Base-by-base conservation (phyloP, 176 grass and related monocot species). In the Oryza australiensis region DNA sequence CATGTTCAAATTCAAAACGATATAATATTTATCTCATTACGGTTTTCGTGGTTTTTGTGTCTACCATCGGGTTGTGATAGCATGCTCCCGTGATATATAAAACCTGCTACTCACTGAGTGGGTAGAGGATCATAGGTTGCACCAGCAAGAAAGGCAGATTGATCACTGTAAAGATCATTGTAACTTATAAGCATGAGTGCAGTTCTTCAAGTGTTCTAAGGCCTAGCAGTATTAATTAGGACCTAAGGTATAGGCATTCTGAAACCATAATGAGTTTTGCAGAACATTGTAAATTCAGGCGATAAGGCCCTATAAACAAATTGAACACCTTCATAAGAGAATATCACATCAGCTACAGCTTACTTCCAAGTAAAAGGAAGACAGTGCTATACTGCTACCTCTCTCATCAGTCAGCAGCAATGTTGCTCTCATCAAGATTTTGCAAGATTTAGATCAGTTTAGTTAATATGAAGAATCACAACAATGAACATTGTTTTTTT, bases 161-260 rank as follows among this genome's bases (percentile, higher is more conserved):
- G 7, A 37, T 37, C 34, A 69, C 22, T 70, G 60, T 57, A 40
- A 62, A 79, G 29, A 72, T 35, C 28, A 57, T 6, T 34, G 67
- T 3, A 68, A 2, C 16, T 43, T 26, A 46, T 43, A 75, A 51
- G 35, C 85, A 81, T 86, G 70, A 20, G 33, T 62, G 70, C 35
- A 69, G 26, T 30, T 70, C 14, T 62, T 76, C 64, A 68, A 82
- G 78, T 87, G 71, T 64, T 76, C 78, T 82, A 82, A 37, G 22
- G 35, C 35, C 66, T 79, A 86, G 76, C 64, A 23, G 18, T 43
- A 18, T 35, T 62, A 80, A 16, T 34, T 63, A 80, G 62, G 62
- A 81, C 24, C 62, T 62, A 80, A 9, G 46, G 57, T 48, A 70
- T 30, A 75, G 26, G 33, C 34, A 45, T 74, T 45, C 71, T 43